Evolutionary conservation across 139 green algal species (phyloP).

Genomic region (Auxenochlorella pyrenoidosa): DNA sequence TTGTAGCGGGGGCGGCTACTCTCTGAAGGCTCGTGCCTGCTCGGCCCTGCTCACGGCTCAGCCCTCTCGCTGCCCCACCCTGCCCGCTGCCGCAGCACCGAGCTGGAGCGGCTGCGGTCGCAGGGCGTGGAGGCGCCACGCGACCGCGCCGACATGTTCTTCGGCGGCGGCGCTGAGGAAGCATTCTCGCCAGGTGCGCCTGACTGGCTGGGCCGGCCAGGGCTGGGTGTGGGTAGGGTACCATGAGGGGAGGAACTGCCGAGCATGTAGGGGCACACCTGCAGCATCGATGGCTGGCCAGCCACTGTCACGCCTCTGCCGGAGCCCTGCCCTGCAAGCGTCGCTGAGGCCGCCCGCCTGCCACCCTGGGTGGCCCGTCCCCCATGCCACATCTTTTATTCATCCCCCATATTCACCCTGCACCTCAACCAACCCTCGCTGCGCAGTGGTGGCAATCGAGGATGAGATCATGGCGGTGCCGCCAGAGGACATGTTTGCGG

Average conservation of each 20-base stretch:
- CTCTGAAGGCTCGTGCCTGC: too few relatives aligned
- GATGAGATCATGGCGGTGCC: conserved; percentile 45
- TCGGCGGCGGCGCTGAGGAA: conserved; percentile 28
- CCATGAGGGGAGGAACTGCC: too few relatives aligned
- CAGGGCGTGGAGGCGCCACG: conserved; percentile 32
- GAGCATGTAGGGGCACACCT: too few relatives aligned
- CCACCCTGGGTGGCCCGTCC: too few relatives aligned
- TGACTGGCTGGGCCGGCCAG: not conserved
- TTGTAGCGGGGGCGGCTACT: too few relatives aligned
- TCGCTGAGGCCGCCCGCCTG: too few relatives aligned
- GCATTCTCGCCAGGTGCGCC: conserved; percentile 13
- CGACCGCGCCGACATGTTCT: conserved; percentile 40
- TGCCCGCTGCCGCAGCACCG: conserved; percentile 22
- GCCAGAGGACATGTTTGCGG: conserved; percentile 39
- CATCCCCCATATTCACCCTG: too few relatives aligned
- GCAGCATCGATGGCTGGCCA: not conserved
- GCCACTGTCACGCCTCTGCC: not conserved
- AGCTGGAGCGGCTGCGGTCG: conserved; percentile 58
- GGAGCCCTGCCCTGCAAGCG: too few relatives aligned
- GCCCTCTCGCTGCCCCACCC: not conserved
- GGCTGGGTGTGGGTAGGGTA: too few relatives aligned
- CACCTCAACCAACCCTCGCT: not conserved
- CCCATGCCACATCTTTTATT: too few relatives aligned
- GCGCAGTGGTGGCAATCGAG: conserved; percentile 36
- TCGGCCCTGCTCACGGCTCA: too few relatives aligned